These are phyloP conservation scores for Astrothelium macrocarpum DNA, from an alignment of 495 filamentous ascomycete species.

Conservation along the genomic window DNA sequence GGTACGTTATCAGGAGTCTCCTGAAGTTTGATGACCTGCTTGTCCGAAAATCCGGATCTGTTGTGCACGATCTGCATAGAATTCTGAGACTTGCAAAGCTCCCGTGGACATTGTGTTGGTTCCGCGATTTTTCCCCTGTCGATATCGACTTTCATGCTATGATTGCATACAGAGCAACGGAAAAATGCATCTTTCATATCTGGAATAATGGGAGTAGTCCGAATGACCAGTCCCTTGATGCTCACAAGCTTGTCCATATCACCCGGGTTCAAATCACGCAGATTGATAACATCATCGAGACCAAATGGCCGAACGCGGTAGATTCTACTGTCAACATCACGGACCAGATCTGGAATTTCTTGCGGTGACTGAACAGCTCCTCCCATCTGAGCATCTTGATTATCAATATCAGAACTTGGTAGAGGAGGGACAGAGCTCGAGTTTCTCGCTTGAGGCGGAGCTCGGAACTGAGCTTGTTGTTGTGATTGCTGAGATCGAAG, in stretches of 20 bases:
- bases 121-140: conserved; percentile 95
- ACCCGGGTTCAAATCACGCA: conserved; percentile 88
- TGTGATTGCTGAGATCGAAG: conserved; percentile 45
- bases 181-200: conserved; percentile 97
- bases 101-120: conserved; percentile 79
- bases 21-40: conserved; percentile 97
- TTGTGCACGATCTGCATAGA: conserved; percentile 99
- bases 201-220: conserved; percentile 89
- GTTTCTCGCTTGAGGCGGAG: conserved; percentile 32
- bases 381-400: conserved; percentile 26
- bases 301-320: conserved; percentile 88
- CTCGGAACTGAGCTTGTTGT: conserved; percentile 37
- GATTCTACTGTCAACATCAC: conserved; percentile 55
- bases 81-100: conserved; percentile 74
- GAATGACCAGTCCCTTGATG: conserved; percentile 94
- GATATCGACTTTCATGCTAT: conserved; percentile 80
- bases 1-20: conserved; percentile 93
- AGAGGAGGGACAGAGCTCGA: conserved; percentile 64
- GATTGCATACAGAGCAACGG: conserved; percentile 83
- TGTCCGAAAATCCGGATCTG: conserved; percentile 87
- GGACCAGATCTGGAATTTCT: conserved; percentile 50
- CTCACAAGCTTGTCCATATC: conserved; percentile 83
- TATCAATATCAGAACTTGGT: conserved; percentile 65
- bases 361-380: conserved; percentile 23
- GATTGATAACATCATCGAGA: conserved; percentile 76